These are phyloP conservation scores for Lecanosticta acicola DNA, from an alignment of 2,329 filamentous ascomycete species.

Conservation along the genomic window DNA sequence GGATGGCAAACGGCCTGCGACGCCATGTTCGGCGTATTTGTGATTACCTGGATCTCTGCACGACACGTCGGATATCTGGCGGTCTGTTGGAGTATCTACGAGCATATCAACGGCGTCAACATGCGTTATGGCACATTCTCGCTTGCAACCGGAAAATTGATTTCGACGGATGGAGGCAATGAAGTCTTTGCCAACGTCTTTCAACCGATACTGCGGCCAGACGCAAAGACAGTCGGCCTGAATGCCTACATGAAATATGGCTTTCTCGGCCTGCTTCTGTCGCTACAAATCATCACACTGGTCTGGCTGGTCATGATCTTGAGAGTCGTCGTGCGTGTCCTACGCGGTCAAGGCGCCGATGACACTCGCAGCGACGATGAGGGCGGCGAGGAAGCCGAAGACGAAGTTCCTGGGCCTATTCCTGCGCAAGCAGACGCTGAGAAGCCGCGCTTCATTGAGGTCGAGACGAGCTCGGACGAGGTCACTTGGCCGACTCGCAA, in stretches of 20 bases:
- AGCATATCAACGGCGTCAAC: slow-evolving; percentile 52
- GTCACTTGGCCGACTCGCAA: slow-evolving; percentile 28
- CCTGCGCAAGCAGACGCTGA: slow-evolving; percentile 14
- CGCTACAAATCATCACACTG: slow-evolving; percentile 72
- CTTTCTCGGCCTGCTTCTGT: slow-evolving; percentile 71
- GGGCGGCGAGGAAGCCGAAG: slow-evolving; percentile 56
- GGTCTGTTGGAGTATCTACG: slow-evolving; percentile 77
- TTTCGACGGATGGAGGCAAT: slow-evolving; percentile 47
- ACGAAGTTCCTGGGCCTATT: slow-evolving; percentile 16
- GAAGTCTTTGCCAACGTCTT: slow-evolving; percentile 55
- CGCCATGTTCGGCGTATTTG: slow-evolving; percentile 75
- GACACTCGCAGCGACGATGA: slow-evolving; percentile 86
- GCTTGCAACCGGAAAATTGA: slow-evolving; percentile 48
- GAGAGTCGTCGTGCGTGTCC: slow-evolving; percentile 71
- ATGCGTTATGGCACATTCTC: slow-evolving; percentile 67
- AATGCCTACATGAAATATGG: slow-evolving; percentile 66
- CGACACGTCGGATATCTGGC: slow-evolving; percentile 76
- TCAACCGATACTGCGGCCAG: slow-evolving; percentile 65
- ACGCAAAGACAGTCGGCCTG: slow-evolving; percentile 69
- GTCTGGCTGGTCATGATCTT: slow-evolving; percentile 89
- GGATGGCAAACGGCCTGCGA: slow-evolving; percentile 74
- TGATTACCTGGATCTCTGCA: slow-evolving; percentile 74
- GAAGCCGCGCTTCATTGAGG: slow-evolving; percentile 45
- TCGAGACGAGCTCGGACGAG: slow-evolving; percentile 71
- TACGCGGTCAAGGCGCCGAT: slow-evolving; percentile 71